phyloP scores from a whole-genome alignment of 768 basidiomycete genomes.

The Jaapia argillacea region DNA sequence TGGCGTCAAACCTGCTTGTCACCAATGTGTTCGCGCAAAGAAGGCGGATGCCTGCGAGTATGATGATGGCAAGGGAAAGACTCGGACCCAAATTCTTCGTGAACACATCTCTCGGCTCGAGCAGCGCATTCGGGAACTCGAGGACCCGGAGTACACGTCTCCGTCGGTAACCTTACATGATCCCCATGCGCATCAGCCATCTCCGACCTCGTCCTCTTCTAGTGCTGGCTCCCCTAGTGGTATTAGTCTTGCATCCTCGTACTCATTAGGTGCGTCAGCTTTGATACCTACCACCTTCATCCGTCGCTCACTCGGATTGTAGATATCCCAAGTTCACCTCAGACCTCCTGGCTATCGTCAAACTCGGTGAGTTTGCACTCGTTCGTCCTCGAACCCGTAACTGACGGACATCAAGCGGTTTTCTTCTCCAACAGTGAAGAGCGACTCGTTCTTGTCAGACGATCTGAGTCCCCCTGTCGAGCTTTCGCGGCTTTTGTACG shows the following conservation, averaged over 20 bases:
- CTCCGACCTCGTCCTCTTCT: constrained; percentile 23
- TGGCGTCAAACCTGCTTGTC: constrained; percentile 66
- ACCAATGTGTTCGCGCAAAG: constrained; percentile 72
- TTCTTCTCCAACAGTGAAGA: not conserved
- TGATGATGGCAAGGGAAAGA: constrained; percentile 80
- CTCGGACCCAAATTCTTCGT: constrained; percentile 67
- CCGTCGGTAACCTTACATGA: constrained; percentile 64
- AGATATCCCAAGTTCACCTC: constrained; percentile 3
- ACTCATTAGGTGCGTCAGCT: constrained; percentile 33
- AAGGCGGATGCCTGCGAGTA: constrained; percentile 69
- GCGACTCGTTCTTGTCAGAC: constrained; percentile 36
- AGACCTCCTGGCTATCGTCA: constrained; percentile 13
- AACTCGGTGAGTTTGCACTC: not conserved
- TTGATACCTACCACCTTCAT: constrained; percentile 34
- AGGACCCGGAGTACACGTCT: constrained; percentile 62
- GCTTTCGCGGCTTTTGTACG: constrained; percentile 59
- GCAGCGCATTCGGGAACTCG: constrained; percentile 61
- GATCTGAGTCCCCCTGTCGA: constrained; percentile 44
- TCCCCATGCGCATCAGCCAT: constrained; percentile 40
- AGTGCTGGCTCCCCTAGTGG: constrained; percentile 21
- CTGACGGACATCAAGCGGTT: not conserved
- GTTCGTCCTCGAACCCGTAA: not conserved
- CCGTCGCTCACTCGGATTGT: not conserved
- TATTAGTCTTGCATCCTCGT: constrained; percentile 20
- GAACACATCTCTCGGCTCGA: constrained; percentile 71